Percentiles rank a stretch among this genome's conserved stretches.
These are phyloP conservation scores for Penicillium soppii DNA, from an alignment of 495 filamentous ascomycete genomes.

Conservation along the genomic window DNA sequence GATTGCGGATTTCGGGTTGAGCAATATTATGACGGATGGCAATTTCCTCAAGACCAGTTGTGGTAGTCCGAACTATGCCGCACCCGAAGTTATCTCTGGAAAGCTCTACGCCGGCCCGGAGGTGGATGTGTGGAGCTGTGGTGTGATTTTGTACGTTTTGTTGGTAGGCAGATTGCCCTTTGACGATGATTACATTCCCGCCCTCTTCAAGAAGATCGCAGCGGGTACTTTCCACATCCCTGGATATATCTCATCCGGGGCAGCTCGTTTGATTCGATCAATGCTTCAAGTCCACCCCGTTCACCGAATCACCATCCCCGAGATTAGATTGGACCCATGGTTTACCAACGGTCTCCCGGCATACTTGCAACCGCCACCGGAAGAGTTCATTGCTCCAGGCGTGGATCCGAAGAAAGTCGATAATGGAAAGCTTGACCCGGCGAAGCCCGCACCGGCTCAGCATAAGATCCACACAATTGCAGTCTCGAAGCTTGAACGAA, in stretches of 20 bases:
- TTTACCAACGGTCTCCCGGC: constrained; percentile 81
- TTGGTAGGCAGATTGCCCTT: constrained; percentile 90
- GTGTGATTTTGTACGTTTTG: constrained; percentile 95
- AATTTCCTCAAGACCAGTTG: constrained; percentile 99
- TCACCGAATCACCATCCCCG: constrained; percentile 86
- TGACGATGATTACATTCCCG: constrained; percentile 93
- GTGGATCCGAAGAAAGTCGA: constrained; percentile 87
- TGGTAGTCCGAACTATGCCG: constrained; percentile 96
- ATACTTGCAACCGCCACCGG: constrained; percentile 85
- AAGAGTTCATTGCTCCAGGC: constrained; percentile 91
- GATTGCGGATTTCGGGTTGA: constrained; percentile 97
- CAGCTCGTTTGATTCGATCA: constrained; percentile 78
- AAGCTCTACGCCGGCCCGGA: constrained; percentile 98
- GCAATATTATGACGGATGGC: constrained; percentile 99
- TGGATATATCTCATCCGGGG: constrained; percentile 80
- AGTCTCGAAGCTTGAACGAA: constrained; percentile 91
- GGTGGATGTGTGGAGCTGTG: constrained; percentile 99
- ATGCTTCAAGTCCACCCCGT: constrained; percentile 97
- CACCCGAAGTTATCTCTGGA: constrained; percentile 94
- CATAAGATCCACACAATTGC: constrained; percentile 89
- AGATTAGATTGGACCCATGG: constrained; percentile 94
- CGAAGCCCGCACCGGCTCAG: constrained; percentile 73
- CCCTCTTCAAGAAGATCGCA: constrained; percentile 85
- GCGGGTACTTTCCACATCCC: constrained; percentile 87
- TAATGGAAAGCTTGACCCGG: constrained; percentile 70